phyloP scores from a whole-genome alignment of 176 grass and related monocot species.

The Hsuehochloa calcarea region DNA sequence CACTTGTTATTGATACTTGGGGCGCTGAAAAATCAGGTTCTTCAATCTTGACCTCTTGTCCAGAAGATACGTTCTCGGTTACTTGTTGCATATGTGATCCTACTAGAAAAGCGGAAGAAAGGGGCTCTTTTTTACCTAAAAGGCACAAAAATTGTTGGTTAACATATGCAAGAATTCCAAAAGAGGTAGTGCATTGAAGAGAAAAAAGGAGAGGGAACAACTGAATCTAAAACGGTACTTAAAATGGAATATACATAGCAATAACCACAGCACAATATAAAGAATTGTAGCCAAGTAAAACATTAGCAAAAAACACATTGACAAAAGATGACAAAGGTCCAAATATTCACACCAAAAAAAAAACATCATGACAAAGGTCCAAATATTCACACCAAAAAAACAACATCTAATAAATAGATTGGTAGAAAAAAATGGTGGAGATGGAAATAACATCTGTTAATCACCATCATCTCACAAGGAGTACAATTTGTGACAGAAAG shows the following conservation, averaged over 20 bases:
- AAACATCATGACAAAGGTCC: not conserved
- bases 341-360: not conserved
- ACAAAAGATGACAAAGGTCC: not conserved
- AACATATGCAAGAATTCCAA: not conserved
- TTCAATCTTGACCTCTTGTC: constrained; percentile 3
- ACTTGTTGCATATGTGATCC: constrained; percentile 19
- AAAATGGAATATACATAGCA: not conserved
- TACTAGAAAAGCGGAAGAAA: constrained; percentile 19
- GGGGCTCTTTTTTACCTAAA: constrained; percentile 28
- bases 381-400: not conserved
- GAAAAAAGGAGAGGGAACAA: not conserved
- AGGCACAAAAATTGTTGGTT: not conserved
- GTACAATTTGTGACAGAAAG: not conserved
- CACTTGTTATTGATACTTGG: constrained; percentile 3
- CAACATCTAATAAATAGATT: not conserved
- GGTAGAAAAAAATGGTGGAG: not conserved
- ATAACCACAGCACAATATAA: not conserved
- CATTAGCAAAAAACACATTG: not conserved
- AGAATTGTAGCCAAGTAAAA: not conserved
- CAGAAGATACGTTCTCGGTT: constrained; percentile 7
- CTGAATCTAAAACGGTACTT: constrained; percentile 10
- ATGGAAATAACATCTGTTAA: not conserved
- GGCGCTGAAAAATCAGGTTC: constrained; percentile 4
- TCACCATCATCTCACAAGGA: not conserved
- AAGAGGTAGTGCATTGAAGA: not conserved